Conservation (phyloP, 176 grass and related monocot species). For the Oropetium thomaeum region DNA sequence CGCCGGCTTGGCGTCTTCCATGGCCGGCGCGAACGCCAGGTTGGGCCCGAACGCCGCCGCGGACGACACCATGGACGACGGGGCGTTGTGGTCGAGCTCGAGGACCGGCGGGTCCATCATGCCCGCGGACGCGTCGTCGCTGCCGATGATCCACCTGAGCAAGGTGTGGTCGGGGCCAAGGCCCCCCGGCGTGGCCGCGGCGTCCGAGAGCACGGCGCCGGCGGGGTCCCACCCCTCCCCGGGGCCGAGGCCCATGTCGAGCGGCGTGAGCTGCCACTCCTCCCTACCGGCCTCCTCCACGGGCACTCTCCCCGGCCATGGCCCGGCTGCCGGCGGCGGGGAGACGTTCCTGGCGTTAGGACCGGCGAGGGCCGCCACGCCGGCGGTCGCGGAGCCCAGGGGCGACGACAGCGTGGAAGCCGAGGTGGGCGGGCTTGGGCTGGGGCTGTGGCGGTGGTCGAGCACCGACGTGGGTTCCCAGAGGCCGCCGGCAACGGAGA, state of each 20-base stretch:
- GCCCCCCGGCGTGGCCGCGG: conserved; percentile 10
- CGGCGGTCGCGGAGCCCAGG: conserved; percentile 60
- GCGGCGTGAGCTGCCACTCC: conserved; percentile 73
- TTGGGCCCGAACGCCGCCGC: conserved; percentile 28
- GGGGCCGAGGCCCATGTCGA: conserved; percentile 50
- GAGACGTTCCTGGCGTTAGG: conserved; percentile 37
- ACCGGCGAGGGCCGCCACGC: conserved; percentile 57
- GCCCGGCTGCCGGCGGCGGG: conserved; percentile 37
- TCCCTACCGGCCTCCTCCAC: conserved; percentile 55
- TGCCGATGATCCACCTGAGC: conserved; percentile 82
- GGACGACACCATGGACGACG: conserved; percentile 27
- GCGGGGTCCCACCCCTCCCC: conserved; percentile 46
- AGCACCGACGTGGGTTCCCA: conserved; percentile 93
- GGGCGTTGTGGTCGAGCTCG: conserved; percentile 46
- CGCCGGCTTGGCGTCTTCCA: conserved; percentile 40
- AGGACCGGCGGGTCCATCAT: conserved; percentile 55
- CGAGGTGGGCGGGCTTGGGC: conserved; percentile 62
- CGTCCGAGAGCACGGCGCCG: conserved; percentile 46
- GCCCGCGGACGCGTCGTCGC: conserved; percentile 51
- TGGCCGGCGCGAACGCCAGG: conserved; percentile 32
- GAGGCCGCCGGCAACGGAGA: conserved; percentile 22
- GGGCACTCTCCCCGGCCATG: conserved; percentile 22
- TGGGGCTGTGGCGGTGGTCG: conserved; percentile 77
- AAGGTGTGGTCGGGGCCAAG: conserved; percentile 56
- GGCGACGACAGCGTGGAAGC: conserved; percentile 80